Evolutionary conservation across 2,329 filamentous ascomycete genomes (phyloP), one percentile per base, ranked within the genome.

Genomic region (Phialocephala sp.): DNA sequence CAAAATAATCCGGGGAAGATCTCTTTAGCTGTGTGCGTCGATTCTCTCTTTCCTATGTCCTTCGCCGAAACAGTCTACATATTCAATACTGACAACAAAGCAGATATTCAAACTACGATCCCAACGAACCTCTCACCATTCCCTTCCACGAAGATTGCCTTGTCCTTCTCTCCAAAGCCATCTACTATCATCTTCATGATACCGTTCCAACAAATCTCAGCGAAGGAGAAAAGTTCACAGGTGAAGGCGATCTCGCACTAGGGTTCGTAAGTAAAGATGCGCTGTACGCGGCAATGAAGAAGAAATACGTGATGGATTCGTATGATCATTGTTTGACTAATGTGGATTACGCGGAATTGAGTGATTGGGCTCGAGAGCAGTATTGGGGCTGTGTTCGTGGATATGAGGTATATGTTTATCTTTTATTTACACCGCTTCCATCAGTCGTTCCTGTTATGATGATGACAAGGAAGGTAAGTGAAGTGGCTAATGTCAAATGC

Each of bases 321-420:
- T 59, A 64, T 5, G 60, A 47, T 56, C n/a, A 39, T 15, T 45
- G 24, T 56, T 37, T 43, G n/a, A 43, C 66, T 36, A 32, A 58
- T 4, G 45, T 68, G 35, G 62, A 66, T 52, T 70, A 68, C 63
- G 57, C 50, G 18, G 66, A 70, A 35, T 24, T 67, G 32, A 43
- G 56, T 14, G 56, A 66, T 1, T 20, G 4, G 6, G 41, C 22
- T 24, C 8, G 4, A 8, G 64, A 66, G 22, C 64, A 68, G 43
- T 66, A 66, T 62, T 70, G 68, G 68, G 18, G 12, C 2, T 57
- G 27, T 62, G 24, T 27, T 11, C 39, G 50, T 18, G 66, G 68
- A 20, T 1, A 64, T 6, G 68, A 69, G 59, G 68, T 67, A 32
- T 43, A 54, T 57, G 11, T 15, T 22, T 18, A 47, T 50, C 12